A percentile compares a stretch with the other conserved stretches of the same genome.
These are phyloP conservation scores for Globisporangium irregulare DNA, from an alignment of 352 stramenopile genomes.

Conservation along the genomic window DNA sequence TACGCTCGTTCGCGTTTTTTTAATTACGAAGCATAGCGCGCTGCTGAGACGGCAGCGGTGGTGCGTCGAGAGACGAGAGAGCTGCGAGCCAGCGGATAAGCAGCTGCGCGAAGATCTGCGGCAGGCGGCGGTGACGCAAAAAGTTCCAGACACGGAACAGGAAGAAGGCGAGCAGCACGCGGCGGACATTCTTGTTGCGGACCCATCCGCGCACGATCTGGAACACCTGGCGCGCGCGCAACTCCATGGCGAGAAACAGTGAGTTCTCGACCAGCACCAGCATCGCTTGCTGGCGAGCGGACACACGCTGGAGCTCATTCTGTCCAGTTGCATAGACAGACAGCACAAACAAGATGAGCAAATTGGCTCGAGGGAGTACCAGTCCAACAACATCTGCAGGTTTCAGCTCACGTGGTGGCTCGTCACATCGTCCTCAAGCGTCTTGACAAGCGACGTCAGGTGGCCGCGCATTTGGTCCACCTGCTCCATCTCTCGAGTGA, in stretches of 20 bases:
- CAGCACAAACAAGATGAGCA: neutral
- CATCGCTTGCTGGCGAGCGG: conserved; percentile 38
- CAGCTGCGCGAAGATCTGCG: conserved; percentile 54
- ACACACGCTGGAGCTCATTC: conserved; percentile 52
- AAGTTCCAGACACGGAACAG: conserved; percentile 53
- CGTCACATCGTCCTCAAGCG: conserved; percentile 55
- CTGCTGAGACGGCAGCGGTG: conserved; percentile 1
- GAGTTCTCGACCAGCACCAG: conserved; percentile 35
- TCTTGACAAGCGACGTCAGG: conserved; percentile 54
- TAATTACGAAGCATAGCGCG: conserved; percentile 9
- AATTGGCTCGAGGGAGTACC: neutral
- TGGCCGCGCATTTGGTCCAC: conserved; percentile 51
- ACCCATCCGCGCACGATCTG: conserved; percentile 42
- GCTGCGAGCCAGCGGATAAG: conserved; percentile 60
- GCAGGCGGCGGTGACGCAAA: conserved; percentile 41
- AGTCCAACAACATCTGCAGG: neutral
- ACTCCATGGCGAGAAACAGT: conserved; percentile 39
- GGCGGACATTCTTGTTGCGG: conserved; percentile 44
- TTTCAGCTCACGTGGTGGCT: conserved; percentile 38
- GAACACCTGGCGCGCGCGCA: conserved; percentile 31
- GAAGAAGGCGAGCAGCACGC: conserved; percentile 47
- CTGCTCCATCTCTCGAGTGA: conserved; percentile 48
- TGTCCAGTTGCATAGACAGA: conserved; percentile 2
- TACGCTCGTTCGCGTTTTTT: neutral
- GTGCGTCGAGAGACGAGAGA: conserved; percentile 47